Evolutionary conservation across 129 eudicot species (phyloP), one percentile per base, ranked within the genome.

Genomic region (Sambucus nigra): DNA sequence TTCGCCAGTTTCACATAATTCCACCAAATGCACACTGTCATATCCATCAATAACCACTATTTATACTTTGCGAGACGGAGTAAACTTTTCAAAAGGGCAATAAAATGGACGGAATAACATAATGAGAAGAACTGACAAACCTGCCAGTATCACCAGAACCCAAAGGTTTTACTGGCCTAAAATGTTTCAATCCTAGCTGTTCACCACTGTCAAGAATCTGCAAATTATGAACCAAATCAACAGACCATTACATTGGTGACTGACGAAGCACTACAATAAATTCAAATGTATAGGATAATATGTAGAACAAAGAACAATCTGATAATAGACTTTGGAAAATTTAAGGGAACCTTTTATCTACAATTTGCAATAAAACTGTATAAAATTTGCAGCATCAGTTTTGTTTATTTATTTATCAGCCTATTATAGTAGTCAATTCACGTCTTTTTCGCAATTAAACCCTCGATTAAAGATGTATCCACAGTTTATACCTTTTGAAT

Each of bases 91-190:
- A 21, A 1, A 7, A 35, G 13, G 9, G 42, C 9, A 35, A 35
- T 15, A 35, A 35, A 35, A 35, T 7, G 1, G 9, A 31, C 38
- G 5, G 38, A 7, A 15, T 7, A 7, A 35, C 13, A 15, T 35
- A 35, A 35, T 15, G 4, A 2, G 42, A 35, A 35, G 12, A 35
- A 35, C 4, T 15, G 3, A 59, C 58, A 52, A 53, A 81, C 91
- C 91, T 77, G 45, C 99, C 96, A 1, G 99, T 92, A 54, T 92
- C 99, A 5, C 99, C 99, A 23, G 87, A 77, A 72, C 99, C 99
- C 28, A 92, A 58, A 28, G 99, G 99, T 66, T 75, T 92, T 25
- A 92, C 49, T 10, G 99, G 96, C 78, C 59, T 92, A 61, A 92
- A 92, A 73, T 92, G 99, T 71, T 82, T 92, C 63, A 92, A 63